Evolutionary conservation across 345 rosid species (phyloP).

Genomic region (Barbarea vulgaris): DNA sequence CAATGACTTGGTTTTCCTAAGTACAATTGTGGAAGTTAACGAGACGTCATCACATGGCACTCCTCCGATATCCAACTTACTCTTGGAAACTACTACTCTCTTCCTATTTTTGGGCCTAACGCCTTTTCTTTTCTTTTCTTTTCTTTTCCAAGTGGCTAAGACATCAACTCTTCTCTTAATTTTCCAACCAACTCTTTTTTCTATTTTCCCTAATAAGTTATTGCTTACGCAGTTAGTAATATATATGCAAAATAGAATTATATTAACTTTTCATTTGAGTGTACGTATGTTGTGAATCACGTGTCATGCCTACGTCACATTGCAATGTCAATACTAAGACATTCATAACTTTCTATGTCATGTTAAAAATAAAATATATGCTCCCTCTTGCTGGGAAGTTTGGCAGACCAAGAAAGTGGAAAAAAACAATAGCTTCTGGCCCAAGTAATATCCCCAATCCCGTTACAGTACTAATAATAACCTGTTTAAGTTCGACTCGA

Average conservation of each 20-base stretch:
- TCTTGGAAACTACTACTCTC: conserved; percentile 18
- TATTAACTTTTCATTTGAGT: background rate
- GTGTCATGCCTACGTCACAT: background rate
- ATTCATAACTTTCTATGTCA: background rate
- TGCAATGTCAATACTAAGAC: background rate
- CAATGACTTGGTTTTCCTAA: conserved; percentile 9
- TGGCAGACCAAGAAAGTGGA: background rate
- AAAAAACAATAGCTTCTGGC: background rate
- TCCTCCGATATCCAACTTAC: background rate
- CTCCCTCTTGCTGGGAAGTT: background rate
- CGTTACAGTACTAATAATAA: background rate
- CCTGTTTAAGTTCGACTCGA: background rate
- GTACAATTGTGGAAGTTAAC: conserved; percentile 19
- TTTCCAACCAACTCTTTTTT: background rate
- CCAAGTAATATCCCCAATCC: background rate
- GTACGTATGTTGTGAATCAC: background rate
- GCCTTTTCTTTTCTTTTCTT: background rate
- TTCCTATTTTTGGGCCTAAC: conserved; percentile 19
- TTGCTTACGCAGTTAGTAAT: background rate
- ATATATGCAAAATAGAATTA: background rate
- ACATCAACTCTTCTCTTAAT: background rate
- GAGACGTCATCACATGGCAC: conserved; percentile 14
- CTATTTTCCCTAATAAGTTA: background rate
- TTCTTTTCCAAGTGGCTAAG: background rate
- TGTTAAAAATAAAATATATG: background rate